Evolutionary conservation across 2,329 filamentous ascomycete genomes (phyloP).

Genomic region (Teratosphaeria zuluensis): DNA sequence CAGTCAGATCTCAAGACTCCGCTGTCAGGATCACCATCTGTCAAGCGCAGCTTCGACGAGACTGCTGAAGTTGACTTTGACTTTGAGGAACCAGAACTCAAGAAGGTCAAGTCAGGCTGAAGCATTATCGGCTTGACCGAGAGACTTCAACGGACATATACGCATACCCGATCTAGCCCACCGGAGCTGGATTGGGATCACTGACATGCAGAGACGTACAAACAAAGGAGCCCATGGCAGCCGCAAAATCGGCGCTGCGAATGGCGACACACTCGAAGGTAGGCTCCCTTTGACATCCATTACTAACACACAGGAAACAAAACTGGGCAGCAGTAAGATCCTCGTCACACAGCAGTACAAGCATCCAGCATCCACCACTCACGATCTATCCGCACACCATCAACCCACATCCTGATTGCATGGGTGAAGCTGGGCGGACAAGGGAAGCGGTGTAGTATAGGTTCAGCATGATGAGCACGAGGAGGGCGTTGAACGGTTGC

Average conservation of each 20-base stretch:
- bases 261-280: neutral
- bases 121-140: neutral
- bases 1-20: constrained; percentile 2
- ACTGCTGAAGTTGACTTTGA: constrained; percentile 13
- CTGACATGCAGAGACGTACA: neutral
- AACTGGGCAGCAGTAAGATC: neutral
- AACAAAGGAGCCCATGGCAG: neutral
- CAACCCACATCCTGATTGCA: neutral
- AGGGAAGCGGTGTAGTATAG: neutral
- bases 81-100: constrained; percentile 16
- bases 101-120: constrained; percentile 7
- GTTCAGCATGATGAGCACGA: neutral
- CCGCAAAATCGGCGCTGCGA: neutral
- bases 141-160: neutral
- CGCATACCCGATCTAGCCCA: neutral
- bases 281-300: neutral
- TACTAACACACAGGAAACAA: neutral
- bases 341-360: neutral
- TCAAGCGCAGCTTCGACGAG: constrained; percentile 25
- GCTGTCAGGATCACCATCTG: constrained; percentile 13
- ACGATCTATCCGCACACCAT: neutral
- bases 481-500: neutral
- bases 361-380: neutral
- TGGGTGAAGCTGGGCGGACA: neutral
- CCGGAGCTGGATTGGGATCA: neutral